Evolutionary conservation across 129 eudicot species (phyloP), one percentile per base, ranked within the genome.

Genomic region (Helichrysum umbraculigerum): DNA sequence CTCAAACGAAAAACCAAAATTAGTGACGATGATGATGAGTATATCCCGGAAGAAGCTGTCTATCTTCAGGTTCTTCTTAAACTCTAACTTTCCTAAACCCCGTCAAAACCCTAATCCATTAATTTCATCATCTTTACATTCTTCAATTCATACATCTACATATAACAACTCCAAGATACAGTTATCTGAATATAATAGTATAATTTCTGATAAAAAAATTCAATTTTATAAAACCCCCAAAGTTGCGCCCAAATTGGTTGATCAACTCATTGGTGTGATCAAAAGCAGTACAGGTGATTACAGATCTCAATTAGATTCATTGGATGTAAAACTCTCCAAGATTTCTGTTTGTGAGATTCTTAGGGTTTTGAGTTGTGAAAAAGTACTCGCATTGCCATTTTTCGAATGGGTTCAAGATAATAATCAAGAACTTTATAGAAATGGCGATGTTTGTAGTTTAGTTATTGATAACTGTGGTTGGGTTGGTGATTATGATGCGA

Each of bases 391-490:
- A 22, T 37, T 92, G 85, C 71, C 61, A 25, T 88, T 92, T 74
- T 92, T 88, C 71, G 74, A 79, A 17, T 92, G 95, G 96, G 61
- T 88, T 72, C 78, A 81, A 32, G 76, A 52, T 70, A 78, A 41
- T 37, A 37, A 84, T 68, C 74, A 78, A 21, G 72, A 72, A 64
- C 39, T 86, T 57, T 78, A 73, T 28, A 63, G 61, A 42, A 86
- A 80, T 74, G 85, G 79, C 11, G 77, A 65, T 68, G 47, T 92
- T 79, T 88, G 95, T 85, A 90, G 96, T 56, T 72, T 88, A 65
- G 81, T 85, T 34, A 78, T 90, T 79, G 85, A 78, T 78, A 92
- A 92, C 69, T 78, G 92, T 57, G 96, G 96, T 39, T 78, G 87
- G 84, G 83, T 90, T 47, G 84, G 78, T 58, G 95, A 92, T 75